These are phyloP conservation scores for Cordyceps javanica DNA, from an alignment of 2,329 filamentous ascomycete genomes.

Conservation along the genomic window DNA sequence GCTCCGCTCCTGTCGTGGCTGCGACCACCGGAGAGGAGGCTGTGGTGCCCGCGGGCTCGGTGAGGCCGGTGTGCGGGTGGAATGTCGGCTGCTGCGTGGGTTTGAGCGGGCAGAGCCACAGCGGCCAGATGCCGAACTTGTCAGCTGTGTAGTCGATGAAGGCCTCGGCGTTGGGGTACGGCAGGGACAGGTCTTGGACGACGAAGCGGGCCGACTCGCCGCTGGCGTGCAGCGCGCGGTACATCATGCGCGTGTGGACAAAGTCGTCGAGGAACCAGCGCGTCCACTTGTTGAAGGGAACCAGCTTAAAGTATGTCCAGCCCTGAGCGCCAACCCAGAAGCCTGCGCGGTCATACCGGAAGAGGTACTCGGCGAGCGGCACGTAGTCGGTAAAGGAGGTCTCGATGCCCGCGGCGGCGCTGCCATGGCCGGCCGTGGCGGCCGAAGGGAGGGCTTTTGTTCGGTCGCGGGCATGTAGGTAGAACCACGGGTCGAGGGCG, in stretches of 20 bases:
- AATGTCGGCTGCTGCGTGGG: conserved; percentile 45
- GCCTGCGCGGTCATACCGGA: conserved; percentile 68
- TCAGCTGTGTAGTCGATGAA: conserved; percentile 50
- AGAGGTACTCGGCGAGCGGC: conserved; percentile 66
- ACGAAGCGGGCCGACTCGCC: conserved; percentile 60
- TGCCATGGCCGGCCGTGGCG: conserved; percentile 1
- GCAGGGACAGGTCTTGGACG: conserved; percentile 60
- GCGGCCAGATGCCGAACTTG: conserved; percentile 50
- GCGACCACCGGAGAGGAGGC: conserved; percentile 1
- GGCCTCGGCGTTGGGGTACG: conserved; percentile 44
- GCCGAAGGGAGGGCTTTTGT: conserved; percentile 25
- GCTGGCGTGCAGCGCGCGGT: conserved; percentile 63
- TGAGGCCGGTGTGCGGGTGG: conserved; percentile 44
- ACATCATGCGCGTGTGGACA: conserved; percentile 67
- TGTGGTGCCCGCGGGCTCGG: conserved; percentile 17
- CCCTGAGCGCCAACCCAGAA: conserved; percentile 67
- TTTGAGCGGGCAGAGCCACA: conserved; percentile 54
- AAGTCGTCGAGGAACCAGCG: conserved; percentile 68
- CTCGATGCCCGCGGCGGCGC: conserved; percentile 7
- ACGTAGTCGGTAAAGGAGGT: conserved; percentile 46
- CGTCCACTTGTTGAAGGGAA: conserved; percentile 59
- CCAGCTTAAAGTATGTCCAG: conserved; percentile 59
- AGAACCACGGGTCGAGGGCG: conserved; percentile 68
- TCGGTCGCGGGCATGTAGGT: conserved; percentile 57
- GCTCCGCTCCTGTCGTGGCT: conserved; percentile 12